These are phyloP conservation scores for Leccinum longicurvipes DNA, from an alignment of 768 basidiomycete species.

Conservation along the genomic window DNA sequence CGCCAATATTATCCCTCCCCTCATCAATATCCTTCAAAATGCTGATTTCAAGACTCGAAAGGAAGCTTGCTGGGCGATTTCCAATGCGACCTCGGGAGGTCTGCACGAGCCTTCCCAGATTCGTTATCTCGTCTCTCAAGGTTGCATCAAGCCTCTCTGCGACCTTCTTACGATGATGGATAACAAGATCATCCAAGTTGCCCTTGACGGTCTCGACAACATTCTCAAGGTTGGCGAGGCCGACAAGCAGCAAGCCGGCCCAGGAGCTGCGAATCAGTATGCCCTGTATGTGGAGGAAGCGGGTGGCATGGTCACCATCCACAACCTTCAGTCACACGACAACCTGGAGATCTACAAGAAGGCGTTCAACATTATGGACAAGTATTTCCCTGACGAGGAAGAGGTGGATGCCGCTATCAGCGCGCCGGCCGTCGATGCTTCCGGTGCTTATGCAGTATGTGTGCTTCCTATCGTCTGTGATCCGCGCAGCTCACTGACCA, in stretches of 20 bases:
- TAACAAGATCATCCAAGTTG: constrained; percentile 99
- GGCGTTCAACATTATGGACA: constrained; percentile 97
- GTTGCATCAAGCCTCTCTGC: constrained; percentile 98
- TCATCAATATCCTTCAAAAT: constrained; percentile 96
- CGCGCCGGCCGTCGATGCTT: constrained; percentile 70
- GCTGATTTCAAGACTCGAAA: constrained; percentile 99
- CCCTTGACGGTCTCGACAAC: constrained; percentile 97
- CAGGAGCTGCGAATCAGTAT: constrained; percentile 87
- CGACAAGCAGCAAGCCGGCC: constrained; percentile 80
- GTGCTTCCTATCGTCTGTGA: neutral
- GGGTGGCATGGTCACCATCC: constrained; percentile 97
- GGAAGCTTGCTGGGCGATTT: constrained; percentile 99
- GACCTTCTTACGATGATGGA: constrained; percentile 98
- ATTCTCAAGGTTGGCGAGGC: constrained; percentile 96
- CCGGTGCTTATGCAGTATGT: constrained; percentile 73
- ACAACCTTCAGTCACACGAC: constrained; percentile 99
- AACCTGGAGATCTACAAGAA: constrained; percentile 99
- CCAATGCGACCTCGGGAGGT: constrained; percentile 97
- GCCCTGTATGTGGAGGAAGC: constrained; percentile 96
- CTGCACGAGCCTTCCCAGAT: constrained; percentile 96
- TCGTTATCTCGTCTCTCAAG: constrained; percentile 95
- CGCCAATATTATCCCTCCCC: constrained; percentile 95
- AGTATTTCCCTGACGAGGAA: constrained; percentile 98
- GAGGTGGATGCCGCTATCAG: constrained; percentile 81
- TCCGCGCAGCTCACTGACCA: constrained; percentile 5